Conservation (phyloP, 176 grass and related monocot genomes). For the Musa itinerans region DNA sequence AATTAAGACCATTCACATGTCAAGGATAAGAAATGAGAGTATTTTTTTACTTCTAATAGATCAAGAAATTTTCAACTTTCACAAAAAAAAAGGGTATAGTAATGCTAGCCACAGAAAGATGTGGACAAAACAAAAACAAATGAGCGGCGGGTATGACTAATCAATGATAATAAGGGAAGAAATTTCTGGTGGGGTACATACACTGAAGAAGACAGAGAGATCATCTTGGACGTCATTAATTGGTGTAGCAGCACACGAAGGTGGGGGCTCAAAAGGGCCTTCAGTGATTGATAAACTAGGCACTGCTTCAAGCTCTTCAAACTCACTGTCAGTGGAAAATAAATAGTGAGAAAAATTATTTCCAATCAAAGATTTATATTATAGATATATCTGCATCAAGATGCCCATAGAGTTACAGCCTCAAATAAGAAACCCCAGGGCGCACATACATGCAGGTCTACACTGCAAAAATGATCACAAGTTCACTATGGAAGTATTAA, state of each 20-base stretch:
- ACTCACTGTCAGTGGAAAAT: conserved; percentile 23
- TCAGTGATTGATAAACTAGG: conserved; percentile 32
- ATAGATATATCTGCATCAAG: neutral
- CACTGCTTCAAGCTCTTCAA: conserved; percentile 40
- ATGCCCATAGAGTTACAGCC: neutral
- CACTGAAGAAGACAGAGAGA: conserved; percentile 20
- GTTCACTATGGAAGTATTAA: too few species aligned
- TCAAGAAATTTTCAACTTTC: neutral
- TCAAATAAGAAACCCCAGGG: neutral
- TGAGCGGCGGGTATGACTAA: neutral
- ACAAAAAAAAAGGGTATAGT: neutral
- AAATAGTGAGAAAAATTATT: neutral
- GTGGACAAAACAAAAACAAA: neutral
- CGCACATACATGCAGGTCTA: too few species aligned
- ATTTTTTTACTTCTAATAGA: neutral
- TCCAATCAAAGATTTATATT: neutral
- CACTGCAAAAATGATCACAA: too few species aligned
- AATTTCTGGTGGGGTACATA: neutral
- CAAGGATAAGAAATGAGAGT: neutral
- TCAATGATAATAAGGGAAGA: neutral
- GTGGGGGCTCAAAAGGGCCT: conserved; percentile 26
- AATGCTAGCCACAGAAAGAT: neutral
- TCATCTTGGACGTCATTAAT: conserved; percentile 22
- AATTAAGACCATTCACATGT: conserved; percentile 7
- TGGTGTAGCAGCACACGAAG: conserved; percentile 6